Evolutionary conservation across 1,284 basidiomycete genomes (phyloP).

Genomic region (Caloboletus inedulis): DNA sequence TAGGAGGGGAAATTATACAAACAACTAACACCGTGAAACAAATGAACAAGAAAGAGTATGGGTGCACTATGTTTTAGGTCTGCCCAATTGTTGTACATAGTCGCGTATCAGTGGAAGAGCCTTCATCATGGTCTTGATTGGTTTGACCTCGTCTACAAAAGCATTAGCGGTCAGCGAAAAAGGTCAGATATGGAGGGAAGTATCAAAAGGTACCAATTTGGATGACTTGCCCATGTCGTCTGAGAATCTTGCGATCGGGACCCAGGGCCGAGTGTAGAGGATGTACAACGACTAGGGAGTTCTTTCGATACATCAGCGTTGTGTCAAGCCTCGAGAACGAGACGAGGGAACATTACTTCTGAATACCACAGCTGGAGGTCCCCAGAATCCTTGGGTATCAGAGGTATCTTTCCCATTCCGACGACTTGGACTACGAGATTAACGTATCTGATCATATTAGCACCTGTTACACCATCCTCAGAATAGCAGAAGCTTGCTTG

Average conservation of each 20-base stretch:
- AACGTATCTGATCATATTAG: constrained; percentile 58
- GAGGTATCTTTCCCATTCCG: constrained; percentile 59
- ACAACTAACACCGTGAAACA: constrained; percentile 6
- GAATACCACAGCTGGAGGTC: constrained; percentile 63
- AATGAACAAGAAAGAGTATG: neutral
- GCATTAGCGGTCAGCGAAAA: constrained; percentile 3
- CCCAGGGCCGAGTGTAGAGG: constrained; percentile 50
- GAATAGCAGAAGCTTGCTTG: constrained; percentile 3
- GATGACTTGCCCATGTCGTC: constrained; percentile 59
- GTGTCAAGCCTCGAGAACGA: neutral
- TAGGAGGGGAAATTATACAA: constrained; percentile 9
- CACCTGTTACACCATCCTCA: constrained; percentile 30
- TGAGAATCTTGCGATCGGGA: constrained; percentile 49
- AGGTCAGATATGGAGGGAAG: neutral
- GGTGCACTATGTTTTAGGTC: constrained; percentile 11
- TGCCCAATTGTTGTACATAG: constrained; percentile 41
- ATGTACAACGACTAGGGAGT: constrained; percentile 65
- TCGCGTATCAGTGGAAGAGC: constrained; percentile 59
- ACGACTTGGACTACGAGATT: constrained; percentile 76
- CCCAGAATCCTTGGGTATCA: constrained; percentile 48
- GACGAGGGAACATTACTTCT: constrained; percentile 40
- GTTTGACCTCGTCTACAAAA: constrained; percentile 53
- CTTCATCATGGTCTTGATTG: constrained; percentile 57
- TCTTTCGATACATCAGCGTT: constrained; percentile 37
- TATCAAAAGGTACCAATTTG: constrained; percentile 48